Base-by-base conservation (phyloP, 257 asterid genomes). In the Nicotiana sylvestris region DNA sequence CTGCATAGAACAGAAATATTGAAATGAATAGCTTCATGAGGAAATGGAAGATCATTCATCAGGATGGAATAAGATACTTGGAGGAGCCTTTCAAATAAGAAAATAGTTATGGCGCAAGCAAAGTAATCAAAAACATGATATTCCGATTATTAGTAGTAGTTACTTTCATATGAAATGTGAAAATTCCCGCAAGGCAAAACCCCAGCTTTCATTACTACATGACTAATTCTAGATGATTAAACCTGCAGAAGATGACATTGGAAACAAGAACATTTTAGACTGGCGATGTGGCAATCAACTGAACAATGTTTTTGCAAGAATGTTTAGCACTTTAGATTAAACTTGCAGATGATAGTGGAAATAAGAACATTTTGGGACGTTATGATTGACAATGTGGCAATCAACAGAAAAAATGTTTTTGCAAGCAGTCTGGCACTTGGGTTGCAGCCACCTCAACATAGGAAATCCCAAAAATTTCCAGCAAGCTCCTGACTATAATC, bases 1-100 rank as follows among this genome's bases (percentile, higher is more conserved):
- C 99, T 96, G 89, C 76, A 78, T 68, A 85, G 82, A 85, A 82
- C 12, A 76, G 30, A 72, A 88, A 84, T 82, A 55, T 70, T 84
- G 64, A 37, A 5, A 81, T 46, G 33, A 30, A 37, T 70, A 49
- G 30, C 66, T 12, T 49, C 37, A 6, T 81, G 76, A 65, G 56
- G 53, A 81, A 81, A 51, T 56, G 60, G 53, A 56, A 81, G 39
- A 66, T 29, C 37, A 2, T 46, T 13, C 29, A 53, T 74, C 39
- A 72, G 78, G 78, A 70, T n/a, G 57, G 30, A 68, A 69, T 12
- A 69, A 43, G 60, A 70, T 70, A 21, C 58, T 39, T 43, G n/a
- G 17, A 70, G 3, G 78, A 70, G 33, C 57, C 57, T n/a, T 39
- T 39, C 78, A 69, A 35, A 43, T n/a, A 69, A 69, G 16, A 70